Conservation (phyloP, 108 stramenopile species). For the Poteriospumella lacustris region DNA sequence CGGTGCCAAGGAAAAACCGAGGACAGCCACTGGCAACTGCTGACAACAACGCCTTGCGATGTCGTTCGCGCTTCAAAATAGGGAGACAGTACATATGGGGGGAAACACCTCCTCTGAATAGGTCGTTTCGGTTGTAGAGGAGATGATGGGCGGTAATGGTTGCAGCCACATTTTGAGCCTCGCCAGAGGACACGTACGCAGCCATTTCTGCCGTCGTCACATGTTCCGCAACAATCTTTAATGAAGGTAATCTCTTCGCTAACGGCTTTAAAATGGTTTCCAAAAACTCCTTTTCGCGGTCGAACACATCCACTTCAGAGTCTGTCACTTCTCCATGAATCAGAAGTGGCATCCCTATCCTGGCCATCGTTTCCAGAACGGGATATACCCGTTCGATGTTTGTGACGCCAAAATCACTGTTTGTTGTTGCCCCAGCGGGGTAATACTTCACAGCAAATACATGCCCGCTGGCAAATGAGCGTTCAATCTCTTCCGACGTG, state of each 20-base stretch:
- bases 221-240: constrained; percentile 95
- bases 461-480: constrained; percentile 62
- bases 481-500: constrained; percentile 83
- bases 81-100: constrained; percentile 98
- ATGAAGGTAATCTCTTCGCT: constrained; percentile 59
- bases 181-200: constrained; percentile 68
- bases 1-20: constrained; percentile 96
- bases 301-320: constrained; percentile 82
- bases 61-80: constrained; percentile 88
- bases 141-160: constrained; percentile 96
- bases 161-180: constrained; percentile 73
- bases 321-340: constrained; percentile 97
- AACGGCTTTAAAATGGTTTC: constrained; percentile 78
- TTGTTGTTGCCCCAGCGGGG: constrained; percentile 98
- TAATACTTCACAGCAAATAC: constrained; percentile 90
- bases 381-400: constrained; percentile 74
- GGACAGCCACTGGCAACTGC: constrained; percentile 78
- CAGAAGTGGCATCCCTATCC: constrained; percentile 83
- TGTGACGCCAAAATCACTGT: constrained; percentile 88
- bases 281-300: constrained; percentile 87
- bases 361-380: constrained; percentile 76
- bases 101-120: constrained; percentile 74
- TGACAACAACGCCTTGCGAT: constrained; percentile 77
- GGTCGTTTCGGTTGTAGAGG: constrained; percentile 92
- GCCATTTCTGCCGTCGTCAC: constrained; percentile 68